Percentiles rank a stretch among this genome's conserved stretches.
These are phyloP conservation scores for Colletotrichum liriopes DNA, from an alignment of 2,329 filamentous ascomycete species.

Conservation along the genomic window DNA sequence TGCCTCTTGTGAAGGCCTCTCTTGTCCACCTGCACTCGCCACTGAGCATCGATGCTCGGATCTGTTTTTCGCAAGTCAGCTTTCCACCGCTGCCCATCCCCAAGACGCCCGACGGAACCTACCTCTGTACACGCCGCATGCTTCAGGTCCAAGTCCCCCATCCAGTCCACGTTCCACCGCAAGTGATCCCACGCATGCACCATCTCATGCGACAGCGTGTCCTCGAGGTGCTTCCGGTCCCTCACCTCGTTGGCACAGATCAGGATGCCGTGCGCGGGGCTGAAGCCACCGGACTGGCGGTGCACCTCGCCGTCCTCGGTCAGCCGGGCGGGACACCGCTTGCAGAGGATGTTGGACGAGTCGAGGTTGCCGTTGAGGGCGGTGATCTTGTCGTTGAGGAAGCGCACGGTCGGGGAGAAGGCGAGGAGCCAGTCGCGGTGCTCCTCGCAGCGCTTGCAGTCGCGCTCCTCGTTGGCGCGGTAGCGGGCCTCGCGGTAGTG, in stretches of 20 bases:
- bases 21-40: conserved; percentile 93
- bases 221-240: conserved; percentile 86
- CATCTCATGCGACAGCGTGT: conserved; percentile 97
- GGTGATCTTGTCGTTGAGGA: conserved; percentile 85
- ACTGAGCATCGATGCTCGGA: conserved; percentile 91
- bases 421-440: conserved; percentile 87
- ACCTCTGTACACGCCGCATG: conserved; percentile 97
- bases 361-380: conserved; percentile 85
- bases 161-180: conserved; percentile 90
- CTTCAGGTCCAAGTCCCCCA: conserved; percentile 78
- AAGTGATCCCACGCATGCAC: conserved; percentile 96
- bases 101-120: conserved; percentile 30
- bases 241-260: conserved; percentile 94
- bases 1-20: conserved; percentile 87
- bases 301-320: conserved; percentile 74
- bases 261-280: conserved; percentile 87
- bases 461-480: conserved; percentile 79
- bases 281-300: conserved; percentile 84
- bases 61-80: conserved; percentile 65
- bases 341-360: conserved; percentile 83
- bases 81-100: no score
- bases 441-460: conserved; percentile 86
- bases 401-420: conserved; percentile 89
- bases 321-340: conserved; percentile 78
- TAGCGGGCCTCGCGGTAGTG: conserved; percentile 86